phyloP scores from a whole-genome alignment of 2,329 filamentous ascomycete species.

The Aspergillus sp. region DNA sequence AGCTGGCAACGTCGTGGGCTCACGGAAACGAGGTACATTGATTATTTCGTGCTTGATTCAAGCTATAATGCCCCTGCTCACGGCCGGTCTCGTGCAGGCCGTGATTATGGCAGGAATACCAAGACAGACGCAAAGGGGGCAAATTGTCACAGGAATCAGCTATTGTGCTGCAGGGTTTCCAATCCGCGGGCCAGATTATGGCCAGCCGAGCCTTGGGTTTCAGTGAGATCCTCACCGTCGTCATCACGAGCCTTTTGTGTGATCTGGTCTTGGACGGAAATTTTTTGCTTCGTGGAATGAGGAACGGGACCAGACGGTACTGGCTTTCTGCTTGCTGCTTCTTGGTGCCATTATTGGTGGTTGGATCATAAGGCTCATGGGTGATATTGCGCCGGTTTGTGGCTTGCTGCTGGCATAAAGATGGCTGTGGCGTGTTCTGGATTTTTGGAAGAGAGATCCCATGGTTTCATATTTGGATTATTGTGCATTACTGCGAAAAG shows the following conservation, averaged over 20 bases:
- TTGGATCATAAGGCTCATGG: conserved; percentile 21
- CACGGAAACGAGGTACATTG: conserved; percentile 16
- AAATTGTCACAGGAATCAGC: conserved; percentile 19
- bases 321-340: conserved; percentile 20
- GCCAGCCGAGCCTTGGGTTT: conserved; percentile 20
- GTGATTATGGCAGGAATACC: conserved; percentile 15
- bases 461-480: too few species aligned
- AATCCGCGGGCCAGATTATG: conserved; percentile 25
- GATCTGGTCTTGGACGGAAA: conserved; percentile 24
- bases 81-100: conserved; percentile 18
- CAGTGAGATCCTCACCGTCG: conserved; percentile 26
- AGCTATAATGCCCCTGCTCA: conserved; percentile 18
- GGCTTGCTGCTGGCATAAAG: conserved; percentile 20
- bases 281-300: conserved; percentile 21
- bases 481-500: too few species aligned
- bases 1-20: conserved; percentile 20
- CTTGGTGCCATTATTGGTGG: conserved; percentile 21
- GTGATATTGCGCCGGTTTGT: conserved; percentile 16
- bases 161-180: conserved; percentile 25
- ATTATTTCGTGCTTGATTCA: conserved; percentile 24
- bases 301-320: conserved; percentile 19
- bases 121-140: conserved; percentile 1
- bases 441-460: conserved; percentile 4
- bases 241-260: conserved; percentile 25
- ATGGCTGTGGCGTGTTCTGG: conserved; percentile 12